Evolutionary conservation across 2,329 filamentous ascomycete species (phyloP).

Genomic region (Alternaria sp.): DNA sequence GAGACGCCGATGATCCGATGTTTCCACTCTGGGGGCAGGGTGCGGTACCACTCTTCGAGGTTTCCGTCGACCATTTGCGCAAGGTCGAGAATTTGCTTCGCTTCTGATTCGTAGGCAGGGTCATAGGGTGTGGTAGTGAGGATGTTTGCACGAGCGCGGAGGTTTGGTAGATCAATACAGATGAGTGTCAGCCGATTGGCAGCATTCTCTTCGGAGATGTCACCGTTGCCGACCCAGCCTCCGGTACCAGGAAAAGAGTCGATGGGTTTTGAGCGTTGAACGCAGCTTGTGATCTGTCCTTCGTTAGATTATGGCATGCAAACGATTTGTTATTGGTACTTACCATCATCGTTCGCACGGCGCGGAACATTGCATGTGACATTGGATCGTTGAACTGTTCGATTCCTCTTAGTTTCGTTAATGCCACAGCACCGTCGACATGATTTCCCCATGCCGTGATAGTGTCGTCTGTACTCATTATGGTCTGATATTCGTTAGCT

Average conservation of each 20-base stretch:
- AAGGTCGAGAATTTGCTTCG: slow-evolving; percentile 40
- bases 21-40: slow-evolving; percentile 45
- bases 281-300: slow-evolving; percentile 46
- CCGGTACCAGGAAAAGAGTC: slow-evolving; percentile 45
- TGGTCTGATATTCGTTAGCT: slow-evolving; percentile 39
- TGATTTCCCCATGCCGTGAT: slow-evolving; percentile 49
- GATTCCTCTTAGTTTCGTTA: slow-evolving; percentile 47
- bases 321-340: not conserved
- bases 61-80: slow-evolving; percentile 47
- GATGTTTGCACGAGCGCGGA: slow-evolving; percentile 43
- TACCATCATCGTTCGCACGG: slow-evolving; percentile 52
- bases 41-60: slow-evolving; percentile 46
- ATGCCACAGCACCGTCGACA: slow-evolving; percentile 49
- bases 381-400: slow-evolving; percentile 48
- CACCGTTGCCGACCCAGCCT: slow-evolving; percentile 43
- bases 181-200: slow-evolving; percentile 50
- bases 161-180: slow-evolving; percentile 48
- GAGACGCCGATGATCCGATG: slow-evolving; percentile 41
- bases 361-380: slow-evolving; percentile 49
- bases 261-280: slow-evolving; percentile 48
- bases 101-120: slow-evolving; percentile 30
- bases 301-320: not conserved
- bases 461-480: slow-evolving; percentile 47
- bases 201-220: slow-evolving; percentile 45
- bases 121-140: slow-evolving; percentile 35